Conservation (phyloP, 257 asterid genomes). For the Solanum chaucha region DNA sequence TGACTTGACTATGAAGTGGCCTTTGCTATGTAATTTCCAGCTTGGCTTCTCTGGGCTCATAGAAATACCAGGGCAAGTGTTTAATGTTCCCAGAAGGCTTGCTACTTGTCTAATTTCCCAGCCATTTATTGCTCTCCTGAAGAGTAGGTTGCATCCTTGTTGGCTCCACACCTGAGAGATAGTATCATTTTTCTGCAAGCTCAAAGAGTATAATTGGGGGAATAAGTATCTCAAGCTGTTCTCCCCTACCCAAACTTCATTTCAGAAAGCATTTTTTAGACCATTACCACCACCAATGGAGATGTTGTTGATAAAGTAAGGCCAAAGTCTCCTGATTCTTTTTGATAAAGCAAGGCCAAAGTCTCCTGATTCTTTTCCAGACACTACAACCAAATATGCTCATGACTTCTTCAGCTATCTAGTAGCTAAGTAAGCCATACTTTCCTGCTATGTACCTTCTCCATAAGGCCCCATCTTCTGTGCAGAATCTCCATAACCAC, state of each 20-base stretch:
- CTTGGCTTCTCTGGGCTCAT: not conserved
- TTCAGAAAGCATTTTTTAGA: not conserved
- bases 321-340: not conserved
- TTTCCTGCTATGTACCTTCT: not conserved
- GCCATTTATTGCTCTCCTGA: not conserved
- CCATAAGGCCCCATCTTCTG: not conserved
- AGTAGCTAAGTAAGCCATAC: not conserved
- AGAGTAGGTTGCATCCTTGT: not conserved
- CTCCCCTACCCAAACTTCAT: not conserved
- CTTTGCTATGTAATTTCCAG: not conserved
- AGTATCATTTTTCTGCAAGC: not conserved
- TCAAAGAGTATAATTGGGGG: not conserved
- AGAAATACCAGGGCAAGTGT: not conserved
- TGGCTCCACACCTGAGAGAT: not conserved
- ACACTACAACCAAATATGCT: not conserved
- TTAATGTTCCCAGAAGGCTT: not conserved
- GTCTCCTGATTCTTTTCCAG: not conserved
- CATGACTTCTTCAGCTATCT: not conserved
- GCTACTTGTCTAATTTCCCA: not conserved
- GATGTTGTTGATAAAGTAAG: not conserved
- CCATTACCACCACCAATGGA: not conserved
- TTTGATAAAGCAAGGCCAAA: not conserved
- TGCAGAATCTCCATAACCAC: not conserved
- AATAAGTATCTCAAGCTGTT: not conserved
- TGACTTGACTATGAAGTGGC: not conserved